Conservation (phyloP, 257 asterid species). For the Petrea volubilis region DNA sequence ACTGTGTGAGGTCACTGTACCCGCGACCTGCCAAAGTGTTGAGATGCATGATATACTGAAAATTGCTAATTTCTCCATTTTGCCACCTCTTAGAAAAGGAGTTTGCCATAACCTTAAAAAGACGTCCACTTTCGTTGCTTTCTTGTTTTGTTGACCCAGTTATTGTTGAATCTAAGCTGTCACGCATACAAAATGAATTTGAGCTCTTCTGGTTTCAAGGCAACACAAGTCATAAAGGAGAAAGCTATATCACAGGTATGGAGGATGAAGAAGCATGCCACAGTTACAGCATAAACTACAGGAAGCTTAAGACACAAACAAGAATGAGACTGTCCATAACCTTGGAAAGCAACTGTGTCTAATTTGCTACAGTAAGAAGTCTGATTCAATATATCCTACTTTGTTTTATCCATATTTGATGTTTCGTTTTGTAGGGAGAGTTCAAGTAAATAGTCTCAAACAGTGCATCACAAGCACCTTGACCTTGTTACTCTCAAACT, state of each 20-base stretch:
- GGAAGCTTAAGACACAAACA: slow-evolving; percentile 17
- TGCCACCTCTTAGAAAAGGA: slow-evolving; percentile 99
- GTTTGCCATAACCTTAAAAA: slow-evolving; percentile 92
- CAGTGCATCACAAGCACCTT: neutral
- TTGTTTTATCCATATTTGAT: neutral
- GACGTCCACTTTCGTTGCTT: slow-evolving; percentile 94
- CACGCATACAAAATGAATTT: slow-evolving; percentile 17
- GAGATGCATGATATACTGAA: slow-evolving; percentile 98
- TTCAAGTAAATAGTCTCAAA: neutral
- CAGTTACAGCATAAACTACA: neutral
- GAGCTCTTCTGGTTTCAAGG: slow-evolving; percentile 19
- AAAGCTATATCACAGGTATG: neutral
- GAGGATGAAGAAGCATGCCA: neutral
- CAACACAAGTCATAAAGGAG: neutral
- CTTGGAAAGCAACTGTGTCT: neutral
- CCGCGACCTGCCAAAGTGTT: slow-evolving; percentile 99
- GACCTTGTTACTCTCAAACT: neutral
- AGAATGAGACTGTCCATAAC: neutral
- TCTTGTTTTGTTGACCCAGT: slow-evolving; percentile 93
- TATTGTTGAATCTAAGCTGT: slow-evolving; percentile 94
- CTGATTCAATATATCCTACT: neutral
- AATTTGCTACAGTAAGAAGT: neutral
- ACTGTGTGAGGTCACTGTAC: slow-evolving; percentile 98
- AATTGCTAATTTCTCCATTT: slow-evolving; percentile 99
- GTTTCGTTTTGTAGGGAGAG: neutral